Evolutionary conservation across 805 yeast species (phyloP).

Genomic region (Myxozyma neglecta): DNA sequence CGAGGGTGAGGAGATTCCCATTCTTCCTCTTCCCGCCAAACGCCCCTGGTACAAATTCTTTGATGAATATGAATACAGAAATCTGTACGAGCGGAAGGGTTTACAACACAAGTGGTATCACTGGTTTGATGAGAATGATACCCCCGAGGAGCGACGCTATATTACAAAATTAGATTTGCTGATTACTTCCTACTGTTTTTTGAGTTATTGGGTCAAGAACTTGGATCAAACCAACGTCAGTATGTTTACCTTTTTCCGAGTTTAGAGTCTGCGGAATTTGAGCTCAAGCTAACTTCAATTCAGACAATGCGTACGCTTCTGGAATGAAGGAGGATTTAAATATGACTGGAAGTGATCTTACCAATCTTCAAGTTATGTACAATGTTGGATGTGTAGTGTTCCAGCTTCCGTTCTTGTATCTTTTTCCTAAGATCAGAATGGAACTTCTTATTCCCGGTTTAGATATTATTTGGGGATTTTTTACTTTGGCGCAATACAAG

Average conservation of each 20-base stretch:
- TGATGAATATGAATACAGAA: conserved; percentile 29
- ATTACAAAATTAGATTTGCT: conserved; percentile 57
- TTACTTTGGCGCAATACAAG: conserved; percentile 58
- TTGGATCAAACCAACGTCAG: conserved; percentile 59
- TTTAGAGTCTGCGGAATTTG: neutral
- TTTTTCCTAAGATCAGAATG: conserved; percentile 57
- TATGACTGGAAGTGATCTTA: conserved; percentile 62
- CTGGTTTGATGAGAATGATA: conserved; percentile 55
- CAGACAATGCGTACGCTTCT: conserved; percentile 59
- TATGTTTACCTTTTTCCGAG: neutral
- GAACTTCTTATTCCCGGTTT: conserved; percentile 53
- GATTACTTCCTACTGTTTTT: conserved; percentile 55
- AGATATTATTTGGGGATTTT: conserved; percentile 68
- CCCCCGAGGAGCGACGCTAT: conserved; percentile 50
- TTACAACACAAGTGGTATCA: conserved; percentile 31
- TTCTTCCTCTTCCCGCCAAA: conserved; percentile 17
- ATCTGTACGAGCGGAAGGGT: conserved; percentile 23
- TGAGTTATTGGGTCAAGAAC: conserved; percentile 68
- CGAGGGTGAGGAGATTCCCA: neutral
- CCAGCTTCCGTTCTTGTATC: conserved; percentile 62
- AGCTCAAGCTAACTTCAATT: neutral
- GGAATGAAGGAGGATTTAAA: conserved; percentile 58
- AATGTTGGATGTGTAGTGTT: conserved; percentile 59
- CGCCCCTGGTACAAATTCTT: conserved; percentile 27
- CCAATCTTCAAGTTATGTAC: conserved; percentile 58